Conservation (phyloP, 176 grass and related monocot genomes). For the Phoenix dactylifera region DNA sequence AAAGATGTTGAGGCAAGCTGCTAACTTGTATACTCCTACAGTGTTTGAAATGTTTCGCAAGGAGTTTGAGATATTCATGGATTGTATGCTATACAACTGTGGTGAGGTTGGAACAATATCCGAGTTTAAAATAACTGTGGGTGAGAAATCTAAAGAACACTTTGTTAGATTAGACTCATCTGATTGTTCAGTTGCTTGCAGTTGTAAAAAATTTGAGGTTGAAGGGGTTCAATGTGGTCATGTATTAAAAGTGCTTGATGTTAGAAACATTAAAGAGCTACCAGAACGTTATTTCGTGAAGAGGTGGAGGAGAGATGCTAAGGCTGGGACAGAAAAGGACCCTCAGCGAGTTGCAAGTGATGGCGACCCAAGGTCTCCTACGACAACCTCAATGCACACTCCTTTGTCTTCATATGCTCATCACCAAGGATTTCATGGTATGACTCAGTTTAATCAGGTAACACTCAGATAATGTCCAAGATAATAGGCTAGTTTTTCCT, state of each 20-base stretch:
- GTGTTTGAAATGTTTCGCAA: slow-evolving; percentile 41
- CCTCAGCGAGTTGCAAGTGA: no score
- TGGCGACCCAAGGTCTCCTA: no score
- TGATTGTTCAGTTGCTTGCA: slow-evolving; percentile 48
- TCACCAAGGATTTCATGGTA: no score
- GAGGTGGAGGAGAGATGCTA: slow-evolving; percentile 73
- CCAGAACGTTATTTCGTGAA: slow-evolving; percentile 65
- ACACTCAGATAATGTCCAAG: no score
- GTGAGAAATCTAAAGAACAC: slow-evolving; percentile 22
- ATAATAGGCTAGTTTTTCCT: no score
- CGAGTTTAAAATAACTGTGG: slow-evolving; percentile 35
- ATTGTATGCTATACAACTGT: slow-evolving; percentile 29
- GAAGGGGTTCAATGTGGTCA: slow-evolving; percentile 79
- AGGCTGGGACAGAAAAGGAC: slow-evolving; percentile 1
- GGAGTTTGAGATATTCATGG: slow-evolving; percentile 48
- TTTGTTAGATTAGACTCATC: slow-evolving; percentile 25
- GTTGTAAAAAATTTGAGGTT: slow-evolving; percentile 85
- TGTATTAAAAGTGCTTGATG: slow-evolving; percentile 85
- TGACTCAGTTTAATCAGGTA: no score
- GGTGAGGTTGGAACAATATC: slow-evolving; percentile 14
- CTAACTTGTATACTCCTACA: slow-evolving; percentile 32
- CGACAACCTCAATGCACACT: no score
- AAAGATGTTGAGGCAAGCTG: slow-evolving; percentile 39
- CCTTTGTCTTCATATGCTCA: no score
- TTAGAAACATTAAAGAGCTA: slow-evolving; percentile 91